A percentile compares a stretch with the other conserved stretches of the same genome.
phyloP scores from a whole-genome alignment of 179 eudicot genomes.

The Camellia oleifera region DNA sequence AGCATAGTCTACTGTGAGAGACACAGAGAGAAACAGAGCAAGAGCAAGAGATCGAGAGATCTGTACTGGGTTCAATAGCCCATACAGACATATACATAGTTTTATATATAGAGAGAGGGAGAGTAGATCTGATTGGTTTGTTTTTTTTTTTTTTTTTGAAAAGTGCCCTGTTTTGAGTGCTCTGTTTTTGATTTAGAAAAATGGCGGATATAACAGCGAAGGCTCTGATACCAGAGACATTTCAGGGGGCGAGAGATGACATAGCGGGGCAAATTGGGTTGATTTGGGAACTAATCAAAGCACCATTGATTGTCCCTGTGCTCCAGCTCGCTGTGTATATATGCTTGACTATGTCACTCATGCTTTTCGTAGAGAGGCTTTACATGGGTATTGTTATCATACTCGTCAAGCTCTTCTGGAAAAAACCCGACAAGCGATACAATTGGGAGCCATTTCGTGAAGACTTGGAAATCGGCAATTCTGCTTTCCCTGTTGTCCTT shows the following conservation, averaged over 20 bases:
- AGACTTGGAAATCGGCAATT: constrained; percentile 38
- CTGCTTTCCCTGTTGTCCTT: constrained; percentile 35
- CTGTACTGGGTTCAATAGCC: constrained; percentile 10
- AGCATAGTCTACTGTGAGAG: neutral
- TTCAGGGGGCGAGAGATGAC: constrained; percentile 23
- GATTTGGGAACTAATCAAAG: constrained; percentile 35
- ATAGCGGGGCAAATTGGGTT: constrained; percentile 30
- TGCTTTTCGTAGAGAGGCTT: constrained; percentile 43
- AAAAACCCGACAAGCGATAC: constrained; percentile 37
- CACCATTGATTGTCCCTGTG: constrained; percentile 39
- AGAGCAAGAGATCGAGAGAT: constrained; percentile 3
- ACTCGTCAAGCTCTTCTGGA: constrained; percentile 37
- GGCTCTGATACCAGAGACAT: constrained; percentile 21
- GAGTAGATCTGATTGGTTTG: constrained; percentile 3
- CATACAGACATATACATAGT: neutral
- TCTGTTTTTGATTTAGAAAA: neutral
- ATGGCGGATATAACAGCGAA: constrained; percentile 26
- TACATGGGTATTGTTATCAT: constrained; percentile 45
- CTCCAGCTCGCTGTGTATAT: constrained; percentile 24
- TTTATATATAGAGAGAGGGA: neutral
- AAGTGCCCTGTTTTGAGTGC: constrained; percentile 4
- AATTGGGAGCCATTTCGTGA: constrained; percentile 41
- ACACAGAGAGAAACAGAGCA: neutral
- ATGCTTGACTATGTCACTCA: constrained; percentile 35
- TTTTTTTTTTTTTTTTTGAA: neutral